Conservation (phyloP, 352 stramenopile species). For the Poterioochromonas sp. region DNA sequence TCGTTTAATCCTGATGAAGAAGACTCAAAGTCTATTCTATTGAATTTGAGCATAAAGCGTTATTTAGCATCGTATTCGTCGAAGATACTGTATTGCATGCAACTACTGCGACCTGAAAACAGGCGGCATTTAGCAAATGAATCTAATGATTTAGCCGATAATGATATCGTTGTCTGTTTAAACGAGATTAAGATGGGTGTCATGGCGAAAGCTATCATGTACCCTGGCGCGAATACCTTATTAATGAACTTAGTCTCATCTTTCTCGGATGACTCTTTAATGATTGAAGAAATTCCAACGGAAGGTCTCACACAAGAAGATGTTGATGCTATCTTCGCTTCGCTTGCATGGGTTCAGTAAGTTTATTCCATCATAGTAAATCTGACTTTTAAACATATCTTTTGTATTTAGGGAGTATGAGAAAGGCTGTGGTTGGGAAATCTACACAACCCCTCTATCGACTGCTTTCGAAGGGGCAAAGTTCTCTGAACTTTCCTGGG, state of each 20-base stretch:
- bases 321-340: too few species aligned
- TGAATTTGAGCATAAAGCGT: conserved; percentile 9
- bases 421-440: conserved; percentile 28
- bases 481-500: conserved; percentile 22
- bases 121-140: not conserved
- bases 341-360: too few species aligned
- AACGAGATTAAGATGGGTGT: conserved; percentile 35
- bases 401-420: conserved; percentile 6
- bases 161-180: conserved; percentile 24
- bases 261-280: conserved; percentile 10
- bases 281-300: not conserved
- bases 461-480: conserved; percentile 1
- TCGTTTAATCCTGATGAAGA: conserved; percentile 27
- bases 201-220: conserved; percentile 17
- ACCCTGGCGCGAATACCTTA: conserved; percentile 22
- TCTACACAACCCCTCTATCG: conserved; percentile 24
- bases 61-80: not conserved
- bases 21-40: conserved; percentile 27
- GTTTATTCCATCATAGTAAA: too few species aligned
- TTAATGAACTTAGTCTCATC: conserved; percentile 30
- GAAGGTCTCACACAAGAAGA: not conserved
- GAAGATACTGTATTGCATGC: not conserved
- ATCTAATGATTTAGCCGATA: not conserved
- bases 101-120: conserved; percentile 11
- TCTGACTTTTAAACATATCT: too few species aligned